Conservation (phyloP, 768 basidiomycete genomes). For the Strobilomyces confusus region DNA sequence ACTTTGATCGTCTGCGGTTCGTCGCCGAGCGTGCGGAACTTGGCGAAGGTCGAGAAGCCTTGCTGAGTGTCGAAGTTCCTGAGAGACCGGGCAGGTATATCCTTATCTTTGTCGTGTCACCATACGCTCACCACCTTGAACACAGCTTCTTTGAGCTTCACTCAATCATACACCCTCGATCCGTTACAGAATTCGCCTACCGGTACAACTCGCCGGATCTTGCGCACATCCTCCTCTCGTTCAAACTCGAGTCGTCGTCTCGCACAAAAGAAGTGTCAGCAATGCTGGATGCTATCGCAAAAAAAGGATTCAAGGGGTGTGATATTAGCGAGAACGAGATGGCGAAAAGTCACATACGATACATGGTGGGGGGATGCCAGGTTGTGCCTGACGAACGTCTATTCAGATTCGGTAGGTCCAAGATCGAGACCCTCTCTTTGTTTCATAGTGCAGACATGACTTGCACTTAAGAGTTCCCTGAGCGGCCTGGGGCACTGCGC, state of each 20-base stretch:
- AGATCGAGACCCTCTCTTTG: not conserved
- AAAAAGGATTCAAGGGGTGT: slow-evolving; percentile 70
- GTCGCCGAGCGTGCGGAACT: slow-evolving; percentile 98
- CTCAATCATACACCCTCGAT: slow-evolving; percentile 81
- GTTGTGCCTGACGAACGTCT: slow-evolving; percentile 80
- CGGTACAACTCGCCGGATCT: slow-evolving; percentile 70
- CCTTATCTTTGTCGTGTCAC: not conserved
- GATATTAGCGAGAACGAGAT: slow-evolving; percentile 96
- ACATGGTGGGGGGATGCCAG: slow-evolving; percentile 88
- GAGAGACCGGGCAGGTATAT: slow-evolving; percentile 85
- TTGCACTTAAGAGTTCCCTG: slow-evolving; percentile 77
- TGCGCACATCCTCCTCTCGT: slow-evolving; percentile 89
- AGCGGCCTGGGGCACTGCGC: slow-evolving; percentile 85
- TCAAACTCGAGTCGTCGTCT: slow-evolving; percentile 60
- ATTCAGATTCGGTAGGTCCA: slow-evolving; percentile 82
- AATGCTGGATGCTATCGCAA: slow-evolving; percentile 60
- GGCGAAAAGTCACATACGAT: slow-evolving; percentile 90
- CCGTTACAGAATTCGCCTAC: slow-evolving; percentile 95
- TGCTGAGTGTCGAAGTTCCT: slow-evolving; percentile 92
- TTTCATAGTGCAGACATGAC: not conserved
- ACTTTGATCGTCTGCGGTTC: slow-evolving; percentile 93
- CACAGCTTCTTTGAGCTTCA: slow-evolving; percentile 84
- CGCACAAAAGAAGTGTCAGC: slow-evolving; percentile 59
- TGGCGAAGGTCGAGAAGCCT: slow-evolving; percentile 91
- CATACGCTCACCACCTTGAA: slow-evolving; percentile 1